Evolutionary conservation across 2,329 filamentous ascomycete species (phyloP).

Genomic region (Plectosphaerella sp.): DNA sequence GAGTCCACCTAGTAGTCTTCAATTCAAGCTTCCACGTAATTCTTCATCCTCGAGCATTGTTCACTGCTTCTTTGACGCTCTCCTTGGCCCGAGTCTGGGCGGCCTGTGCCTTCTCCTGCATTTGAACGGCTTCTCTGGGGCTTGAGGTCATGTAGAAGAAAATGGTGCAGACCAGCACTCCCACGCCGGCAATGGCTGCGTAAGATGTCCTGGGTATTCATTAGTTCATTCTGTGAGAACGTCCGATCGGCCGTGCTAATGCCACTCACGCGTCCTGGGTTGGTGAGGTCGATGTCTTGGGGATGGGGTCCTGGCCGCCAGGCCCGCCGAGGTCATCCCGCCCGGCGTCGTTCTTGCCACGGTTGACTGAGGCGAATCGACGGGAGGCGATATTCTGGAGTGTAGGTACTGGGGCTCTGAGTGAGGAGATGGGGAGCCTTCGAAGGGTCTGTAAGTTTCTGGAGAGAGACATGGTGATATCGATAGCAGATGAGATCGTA

Average conservation of each 20-base stretch:
- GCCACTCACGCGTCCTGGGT: slow-evolving; percentile 8
- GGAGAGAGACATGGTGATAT: too few relatives aligned
- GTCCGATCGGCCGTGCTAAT: neutral
- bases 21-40: too few relatives aligned
- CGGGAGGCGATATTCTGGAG: neutral
- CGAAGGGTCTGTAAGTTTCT: too few relatives aligned
- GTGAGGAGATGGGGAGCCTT: too few relatives aligned
- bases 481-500: too few relatives aligned
- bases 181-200: slow-evolving; percentile 7
- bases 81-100: neutral
- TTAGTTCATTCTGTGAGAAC: neutral
- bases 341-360: neutral
- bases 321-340: slow-evolving; percentile 9
- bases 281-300: neutral
- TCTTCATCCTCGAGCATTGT: too few relatives aligned
- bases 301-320: slow-evolving; percentile 8
- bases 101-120: neutral
- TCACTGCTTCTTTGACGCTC: neutral
- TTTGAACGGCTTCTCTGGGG: neutral
- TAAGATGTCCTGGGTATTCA: slow-evolving; percentile 2
- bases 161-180: slow-evolving; percentile 2
- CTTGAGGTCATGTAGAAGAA: slow-evolving; percentile 9
- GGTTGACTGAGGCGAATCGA: neutral
- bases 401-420: too few relatives aligned
- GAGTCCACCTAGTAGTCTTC: too few relatives aligned